These are phyloP conservation scores for Malassezia caprae DNA, from an alignment of 1,284 basidiomycete species.

Conservation along the genomic window DNA sequence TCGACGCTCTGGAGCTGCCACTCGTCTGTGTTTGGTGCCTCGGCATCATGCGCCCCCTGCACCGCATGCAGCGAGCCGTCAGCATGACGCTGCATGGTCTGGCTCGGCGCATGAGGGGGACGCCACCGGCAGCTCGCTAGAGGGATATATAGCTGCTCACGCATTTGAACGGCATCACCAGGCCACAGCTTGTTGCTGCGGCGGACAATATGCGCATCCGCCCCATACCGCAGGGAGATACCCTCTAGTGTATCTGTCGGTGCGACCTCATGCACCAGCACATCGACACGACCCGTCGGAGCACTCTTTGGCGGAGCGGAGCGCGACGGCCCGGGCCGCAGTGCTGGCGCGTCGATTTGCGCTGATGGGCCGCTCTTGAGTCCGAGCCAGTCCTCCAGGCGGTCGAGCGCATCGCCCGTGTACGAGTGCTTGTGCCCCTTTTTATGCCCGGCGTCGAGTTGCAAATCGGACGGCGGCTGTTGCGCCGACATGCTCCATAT, in stretches of 20 bases:
- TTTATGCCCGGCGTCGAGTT: not conserved
- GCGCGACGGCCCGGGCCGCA: not conserved
- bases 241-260: slow-evolving; percentile 34
- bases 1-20: slow-evolving; percentile 1
- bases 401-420: slow-evolving; percentile 20
- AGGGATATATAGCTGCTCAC: slow-evolving; percentile 39
- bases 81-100: slow-evolving; percentile 5
- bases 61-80: slow-evolving; percentile 11
- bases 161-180: slow-evolving; percentile 40
- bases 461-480: not conserved
- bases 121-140: slow-evolving; percentile 34
- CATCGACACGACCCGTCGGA: slow-evolving; percentile 10
- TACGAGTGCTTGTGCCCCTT: slow-evolving; percentile 4
- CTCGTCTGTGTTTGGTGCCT: not conserved
- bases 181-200: slow-evolving; percentile 44
- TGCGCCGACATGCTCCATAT: not conserved
- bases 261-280: slow-evolving; percentile 38
- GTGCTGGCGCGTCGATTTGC: not conserved
- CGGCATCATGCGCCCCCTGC: not conserved
- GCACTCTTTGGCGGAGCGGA: not conserved
- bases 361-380: slow-evolving; percentile 10
- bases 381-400: slow-evolving; percentile 37
- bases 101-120: slow-evolving; percentile 30
- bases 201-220: slow-evolving; percentile 35
- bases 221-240: slow-evolving; percentile 39